Evolutionary conservation across 495 filamentous ascomycete species (phyloP).

Genomic region (Viridothelium virens): DNA sequence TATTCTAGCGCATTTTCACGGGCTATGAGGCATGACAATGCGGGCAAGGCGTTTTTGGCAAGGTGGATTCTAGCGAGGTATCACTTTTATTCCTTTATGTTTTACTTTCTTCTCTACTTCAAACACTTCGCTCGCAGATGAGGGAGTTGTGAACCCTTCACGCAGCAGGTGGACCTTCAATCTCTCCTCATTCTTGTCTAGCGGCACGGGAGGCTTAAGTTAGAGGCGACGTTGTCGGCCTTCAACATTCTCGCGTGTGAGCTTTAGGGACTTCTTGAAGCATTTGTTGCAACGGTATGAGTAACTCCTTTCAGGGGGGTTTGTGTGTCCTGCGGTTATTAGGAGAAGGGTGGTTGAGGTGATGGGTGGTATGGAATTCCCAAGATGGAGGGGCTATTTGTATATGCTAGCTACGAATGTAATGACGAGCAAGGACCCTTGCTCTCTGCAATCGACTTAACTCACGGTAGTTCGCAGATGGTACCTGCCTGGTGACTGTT

Average conservation of each 20-base stretch:
- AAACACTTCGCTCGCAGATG: too few relatives aligned
- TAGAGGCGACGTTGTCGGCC: neutral
- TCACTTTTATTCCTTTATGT: too few relatives aligned
- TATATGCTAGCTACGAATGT: constrained; percentile 8
- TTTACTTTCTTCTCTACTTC: too few relatives aligned
- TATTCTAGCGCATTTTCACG: neutral
- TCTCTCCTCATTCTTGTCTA: neutral
- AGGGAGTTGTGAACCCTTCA: neutral
- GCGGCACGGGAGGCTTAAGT: neutral
- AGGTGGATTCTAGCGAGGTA: too few relatives aligned
- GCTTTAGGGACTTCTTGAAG: neutral
- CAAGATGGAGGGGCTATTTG: neutral
- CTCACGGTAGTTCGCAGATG: neutral
- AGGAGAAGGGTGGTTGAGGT: neutral
- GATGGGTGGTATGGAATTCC: neutral
- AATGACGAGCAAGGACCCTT: neutral
- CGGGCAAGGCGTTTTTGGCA: neutral
- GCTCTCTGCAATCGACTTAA: neutral
- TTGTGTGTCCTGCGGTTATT: neutral
- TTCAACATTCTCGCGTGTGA: neutral
- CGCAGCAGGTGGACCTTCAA: too few relatives aligned
- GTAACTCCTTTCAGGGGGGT: neutral
- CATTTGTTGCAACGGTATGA: neutral
- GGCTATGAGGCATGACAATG: constrained; percentile 1
- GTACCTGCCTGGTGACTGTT: neutral